Conservation (phyloP, 495 filamentous ascomycete species). For the Tetracladium setigerum region DNA sequence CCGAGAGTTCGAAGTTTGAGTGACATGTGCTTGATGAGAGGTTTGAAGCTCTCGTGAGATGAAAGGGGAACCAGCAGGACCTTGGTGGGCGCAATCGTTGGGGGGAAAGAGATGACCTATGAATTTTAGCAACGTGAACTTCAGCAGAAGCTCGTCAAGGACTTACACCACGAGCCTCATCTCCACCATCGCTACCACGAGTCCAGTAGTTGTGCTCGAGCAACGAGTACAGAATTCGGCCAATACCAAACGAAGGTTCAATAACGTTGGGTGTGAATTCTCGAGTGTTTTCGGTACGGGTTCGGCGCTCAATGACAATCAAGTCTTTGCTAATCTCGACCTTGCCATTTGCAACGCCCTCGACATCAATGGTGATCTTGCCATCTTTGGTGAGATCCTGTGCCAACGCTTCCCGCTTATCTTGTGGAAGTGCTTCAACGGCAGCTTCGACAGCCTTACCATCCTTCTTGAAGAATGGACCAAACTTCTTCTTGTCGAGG, state of each 20-base stretch:
- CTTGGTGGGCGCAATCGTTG: slow-evolving; percentile 65
- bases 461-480: slow-evolving; percentile 57
- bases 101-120: slow-evolving; percentile 68
- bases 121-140: slow-evolving; percentile 12
- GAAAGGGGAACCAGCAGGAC: slow-evolving; percentile 69
- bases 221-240: slow-evolving; percentile 56
- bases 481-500: slow-evolving; percentile 58
- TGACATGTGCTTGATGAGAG: slow-evolving; percentile 46
- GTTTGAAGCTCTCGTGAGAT: slow-evolving; percentile 50
- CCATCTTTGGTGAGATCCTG: slow-evolving; percentile 39
- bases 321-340: slow-evolving; percentile 50
- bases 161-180: slow-evolving; percentile 61
- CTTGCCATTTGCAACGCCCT: slow-evolving; percentile 44
- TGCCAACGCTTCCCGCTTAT: slow-evolving; percentile 45
- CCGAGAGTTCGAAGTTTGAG: slow-evolving; percentile 51
- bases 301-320: slow-evolving; percentile 48
- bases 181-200: slow-evolving; percentile 53
- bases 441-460: slow-evolving; percentile 52
- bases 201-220: slow-evolving; percentile 62
- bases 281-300: slow-evolving; percentile 43
- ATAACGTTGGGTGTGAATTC: slow-evolving; percentile 65
- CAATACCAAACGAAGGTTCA: slow-evolving; percentile 67
- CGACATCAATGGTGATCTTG: slow-evolving; percentile 47
- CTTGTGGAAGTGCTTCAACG: slow-evolving; percentile 46
- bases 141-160: not conserved